phyloP scores from a whole-genome alignment of 129 eudicot species.

The Daucus carota region DH1_v3.0 NC_030381.2:40675001-40675500 shows the following conservation, averaged over 20 bases:
- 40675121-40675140: not conserved
- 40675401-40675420: constrained; percentile 66
- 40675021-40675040: not conserved
- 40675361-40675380: constrained; percentile 25
- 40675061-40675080: not conserved
- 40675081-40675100: not conserved
- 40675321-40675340: constrained; percentile 9
- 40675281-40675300: not conserved
- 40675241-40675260: not conserved
- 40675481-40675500: constrained; percentile 41
- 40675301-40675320: constrained; percentile 14
- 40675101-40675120: constrained; percentile 1
- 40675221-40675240: not conserved
- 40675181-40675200: constrained; percentile 9
- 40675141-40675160: too few species aligned
- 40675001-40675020: constrained; percentile 6
- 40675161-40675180: not conserved
- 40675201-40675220: not conserved
- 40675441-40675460: constrained; percentile 41
- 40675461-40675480: constrained; percentile 23
- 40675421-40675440: constrained; percentile 23
- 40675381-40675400: constrained; percentile 41
- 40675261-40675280: constrained; percentile 2
- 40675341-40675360: not conserved
- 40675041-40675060: too few species aligned